Evolutionary conservation across 2,329 filamentous ascomycete genomes (phyloP), one percentile per base, ranked within the genome.

Genomic region (Pezicula rhizophila): DNA sequence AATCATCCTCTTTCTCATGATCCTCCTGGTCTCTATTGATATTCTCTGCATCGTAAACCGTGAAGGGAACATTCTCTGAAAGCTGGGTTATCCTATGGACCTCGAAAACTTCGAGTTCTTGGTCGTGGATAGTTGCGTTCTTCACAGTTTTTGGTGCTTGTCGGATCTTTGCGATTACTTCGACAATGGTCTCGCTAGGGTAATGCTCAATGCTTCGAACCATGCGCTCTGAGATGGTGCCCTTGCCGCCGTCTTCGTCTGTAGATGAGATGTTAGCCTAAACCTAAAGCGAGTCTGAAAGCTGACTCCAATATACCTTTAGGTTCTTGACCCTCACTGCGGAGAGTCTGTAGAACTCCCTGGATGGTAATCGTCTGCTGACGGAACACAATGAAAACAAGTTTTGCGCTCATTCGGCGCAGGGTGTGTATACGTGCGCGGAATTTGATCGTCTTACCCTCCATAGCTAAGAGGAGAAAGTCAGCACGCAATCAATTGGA

Each of bases 141-240:
- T 85, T 81, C 50, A 96, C 78, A 35, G 82, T 79, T 58, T 90
- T 82, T 6, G 85, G 82, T 0, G 89, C 86, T 52, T 78, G 75
- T 61, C 89, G 86, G 4, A 96, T 69, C 2, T 78, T 78, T 50
- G 89, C 91, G 46, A 78, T 81, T 48, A 95, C 81, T 49, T 87
- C 79, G 5, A 96, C 82, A 45, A 96, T 78, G 7, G 83, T 86
- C 63, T 95, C 91, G 5, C 84, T 73, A 47, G 85, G 82, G 41
- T 96, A 73, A 63, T 89, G 88, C 68, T 95, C 87, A 2, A 88
- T 87, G 87, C 89, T 95, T 62, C 87, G 84, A 25, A 96, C 76
- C 77, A 96, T 92, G 59, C 86, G 78, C 50, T 82, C 76, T 1
- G 85, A 85, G 10, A 87, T 76, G 42, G 73, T 72, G 6, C 80